Evolutionary conservation across 1,284 basidiomycete species (phyloP).

Genomic region (Ceraceosorus guamensis): DNA sequence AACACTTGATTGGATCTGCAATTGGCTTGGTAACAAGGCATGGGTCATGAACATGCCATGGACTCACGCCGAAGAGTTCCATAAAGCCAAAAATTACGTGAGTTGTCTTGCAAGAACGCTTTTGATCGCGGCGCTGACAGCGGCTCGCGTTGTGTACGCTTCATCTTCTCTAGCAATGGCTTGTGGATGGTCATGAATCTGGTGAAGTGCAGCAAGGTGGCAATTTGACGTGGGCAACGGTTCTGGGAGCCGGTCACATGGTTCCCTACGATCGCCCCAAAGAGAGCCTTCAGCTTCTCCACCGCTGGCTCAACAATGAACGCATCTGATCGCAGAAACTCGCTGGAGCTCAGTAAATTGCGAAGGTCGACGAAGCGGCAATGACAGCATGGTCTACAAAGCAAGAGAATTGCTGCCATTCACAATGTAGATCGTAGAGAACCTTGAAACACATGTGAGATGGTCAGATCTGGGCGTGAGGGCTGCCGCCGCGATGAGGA

Average conservation of each 20-base stretch:
- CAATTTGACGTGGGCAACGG: constrained; percentile 26
- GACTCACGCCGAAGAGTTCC: constrained; percentile 13
- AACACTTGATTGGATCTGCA: constrained; percentile 46
- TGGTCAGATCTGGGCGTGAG: too few species aligned
- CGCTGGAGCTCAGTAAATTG: too few species aligned
- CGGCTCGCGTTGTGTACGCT: too few species aligned
- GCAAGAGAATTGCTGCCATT: too few species aligned
- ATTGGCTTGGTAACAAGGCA: constrained; percentile 26
- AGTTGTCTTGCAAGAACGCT: neutral
- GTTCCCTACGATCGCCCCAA: constrained; percentile 33
- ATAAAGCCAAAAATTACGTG: constrained; percentile 17
- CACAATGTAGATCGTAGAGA: too few species aligned
- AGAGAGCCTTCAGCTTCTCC: constrained; percentile 32
- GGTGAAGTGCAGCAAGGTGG: constrained; percentile 20
- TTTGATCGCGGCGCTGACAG: neutral
- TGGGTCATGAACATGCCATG: constrained; percentile 24
- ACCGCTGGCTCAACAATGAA: constrained; percentile 41
- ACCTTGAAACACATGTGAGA: too few species aligned
- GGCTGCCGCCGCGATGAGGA: too few species aligned
- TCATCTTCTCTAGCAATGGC: constrained; percentile 13
- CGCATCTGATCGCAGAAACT: too few species aligned
- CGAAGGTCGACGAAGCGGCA: too few species aligned
- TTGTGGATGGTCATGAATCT: constrained; percentile 22
- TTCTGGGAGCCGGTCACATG: constrained; percentile 35
- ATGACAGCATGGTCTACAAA: too few species aligned